phyloP scores from a whole-genome alignment of 257 asterid genomes.

The Dorcoceras hygrometricum region DNA sequence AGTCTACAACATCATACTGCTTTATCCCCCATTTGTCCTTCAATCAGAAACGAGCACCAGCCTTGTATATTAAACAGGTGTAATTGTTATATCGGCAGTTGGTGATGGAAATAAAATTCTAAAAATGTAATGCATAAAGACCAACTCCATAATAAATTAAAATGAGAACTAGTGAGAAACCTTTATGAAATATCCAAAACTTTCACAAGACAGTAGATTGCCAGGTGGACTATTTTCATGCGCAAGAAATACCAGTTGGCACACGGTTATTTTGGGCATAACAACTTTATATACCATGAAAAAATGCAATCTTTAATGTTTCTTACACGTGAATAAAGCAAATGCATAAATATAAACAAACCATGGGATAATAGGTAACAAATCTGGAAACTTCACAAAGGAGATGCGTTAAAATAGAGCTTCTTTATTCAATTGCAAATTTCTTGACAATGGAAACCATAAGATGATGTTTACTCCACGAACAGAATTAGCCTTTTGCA shows the following conservation, averaged over 20 bases:
- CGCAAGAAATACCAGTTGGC: slow-evolving; percentile 7
- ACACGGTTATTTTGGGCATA: slow-evolving; percentile 11
- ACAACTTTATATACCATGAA: neutral
- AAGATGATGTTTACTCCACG: too few species aligned
- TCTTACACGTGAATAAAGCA: too few species aligned
- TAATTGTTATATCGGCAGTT: slow-evolving; percentile 14
- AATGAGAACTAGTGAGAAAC: neutral
- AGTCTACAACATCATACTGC: slow-evolving; percentile 13
- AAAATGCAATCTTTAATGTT: neutral
- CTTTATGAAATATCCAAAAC: slow-evolving; percentile 10
- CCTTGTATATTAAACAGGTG: slow-evolving; percentile 19
- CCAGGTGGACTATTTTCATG: neutral
- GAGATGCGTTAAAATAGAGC: too few species aligned
- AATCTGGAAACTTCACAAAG: too few species aligned
- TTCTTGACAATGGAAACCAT: too few species aligned
- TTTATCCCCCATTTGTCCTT: neutral
- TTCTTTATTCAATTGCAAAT: too few species aligned
- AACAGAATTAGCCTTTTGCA: too few species aligned
- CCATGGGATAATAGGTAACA: too few species aligned
- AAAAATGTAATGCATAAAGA: slow-evolving; percentile 7
- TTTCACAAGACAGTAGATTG: neutral
- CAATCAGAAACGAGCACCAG: neutral
- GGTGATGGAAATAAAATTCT: neutral
- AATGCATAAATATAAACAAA: too few species aligned
- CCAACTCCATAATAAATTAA: slow-evolving; percentile 19